These are phyloP conservation scores for Rhodotorula graminis DNA, from an alignment of 768 basidiomycete genomes.

Conservation along the genomic window DNA sequence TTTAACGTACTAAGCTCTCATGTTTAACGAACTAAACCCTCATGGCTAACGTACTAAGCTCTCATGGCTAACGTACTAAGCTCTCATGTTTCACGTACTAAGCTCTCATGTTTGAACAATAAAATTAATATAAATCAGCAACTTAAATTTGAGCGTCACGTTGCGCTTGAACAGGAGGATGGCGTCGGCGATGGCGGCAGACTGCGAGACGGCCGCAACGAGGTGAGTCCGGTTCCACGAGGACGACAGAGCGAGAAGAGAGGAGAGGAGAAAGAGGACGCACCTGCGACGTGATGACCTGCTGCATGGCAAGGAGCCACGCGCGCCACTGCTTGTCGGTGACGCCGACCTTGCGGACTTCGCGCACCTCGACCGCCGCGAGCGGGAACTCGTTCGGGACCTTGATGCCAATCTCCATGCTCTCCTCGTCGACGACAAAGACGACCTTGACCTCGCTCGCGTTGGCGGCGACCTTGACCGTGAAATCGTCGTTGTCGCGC, in stretches of 20 bases:
- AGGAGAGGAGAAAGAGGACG: slow-evolving; percentile 36
- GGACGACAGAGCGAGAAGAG: not conserved
- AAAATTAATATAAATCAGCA: no score
- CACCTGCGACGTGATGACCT: slow-evolving; percentile 81
- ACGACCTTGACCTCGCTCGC: slow-evolving; percentile 76
- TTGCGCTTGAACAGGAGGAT: slow-evolving; percentile 88
- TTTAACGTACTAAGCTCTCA: no score
- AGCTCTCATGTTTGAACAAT: no score
- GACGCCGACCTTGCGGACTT: slow-evolving; percentile 76
- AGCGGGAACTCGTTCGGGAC: slow-evolving; percentile 89
- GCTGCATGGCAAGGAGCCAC: slow-evolving; percentile 88
- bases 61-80: no score
- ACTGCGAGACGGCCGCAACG: slow-evolving; percentile 52
- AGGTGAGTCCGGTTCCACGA: not conserved
- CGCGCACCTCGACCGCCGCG: slow-evolving; percentile 78
- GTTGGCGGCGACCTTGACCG: slow-evolving; percentile 66
- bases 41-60: no score
- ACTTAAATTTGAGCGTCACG: slow-evolving; percentile 83
- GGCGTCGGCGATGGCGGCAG: slow-evolving; percentile 83
- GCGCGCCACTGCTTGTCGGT: slow-evolving; percentile 84
- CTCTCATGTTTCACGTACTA: no score
- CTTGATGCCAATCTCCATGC: slow-evolving; percentile 77
- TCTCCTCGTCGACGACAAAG: slow-evolving; percentile 88
- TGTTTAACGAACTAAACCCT: no score
- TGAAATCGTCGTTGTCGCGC: slow-evolving; percentile 65